Evolutionary conservation across 129 eudicot species (phyloP).

Genomic region (Tanacetum coccineum): DNA sequence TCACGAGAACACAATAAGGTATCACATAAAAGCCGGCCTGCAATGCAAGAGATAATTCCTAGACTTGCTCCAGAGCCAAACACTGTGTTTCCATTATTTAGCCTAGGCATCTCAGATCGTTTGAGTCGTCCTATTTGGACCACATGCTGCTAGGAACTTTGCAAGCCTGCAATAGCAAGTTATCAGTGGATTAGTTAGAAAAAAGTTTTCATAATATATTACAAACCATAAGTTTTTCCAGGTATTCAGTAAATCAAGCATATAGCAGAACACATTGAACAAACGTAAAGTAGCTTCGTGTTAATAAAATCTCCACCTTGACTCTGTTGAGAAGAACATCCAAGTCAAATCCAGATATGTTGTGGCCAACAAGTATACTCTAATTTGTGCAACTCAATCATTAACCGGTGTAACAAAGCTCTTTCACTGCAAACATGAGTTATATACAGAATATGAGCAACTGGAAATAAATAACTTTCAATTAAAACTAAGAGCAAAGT

Average conservation of each 20-base stretch:
- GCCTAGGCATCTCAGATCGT: too few relatives aligned
- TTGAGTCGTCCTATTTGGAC: too few relatives aligned
- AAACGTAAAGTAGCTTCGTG: background rate
- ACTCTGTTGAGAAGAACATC: slow-evolving; percentile 96
- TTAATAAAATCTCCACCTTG: slow-evolving; percentile 43
- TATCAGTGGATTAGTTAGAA: too few relatives aligned
- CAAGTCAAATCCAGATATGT: too few relatives aligned
- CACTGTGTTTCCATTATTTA: too few relatives aligned
- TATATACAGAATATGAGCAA: slow-evolving; percentile 16
- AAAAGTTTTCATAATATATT: too few relatives aligned
- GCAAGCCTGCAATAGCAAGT: too few relatives aligned
- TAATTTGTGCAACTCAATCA: slow-evolving; percentile 84
- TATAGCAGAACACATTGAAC: background rate
- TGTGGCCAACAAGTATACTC: slow-evolving; percentile 98
- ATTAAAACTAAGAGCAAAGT: background rate
- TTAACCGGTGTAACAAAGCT: slow-evolving; percentile 77
- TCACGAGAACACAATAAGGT: slow-evolving; percentile 89
- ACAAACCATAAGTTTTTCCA: background rate
- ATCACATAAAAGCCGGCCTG: slow-evolving; percentile 96
- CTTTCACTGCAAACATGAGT: slow-evolving; percentile 67
- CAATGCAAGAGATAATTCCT: slow-evolving; percentile 91
- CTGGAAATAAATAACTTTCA: background rate
- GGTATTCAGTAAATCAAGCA: background rate
- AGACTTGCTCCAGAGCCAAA: slow-evolving; percentile 30
- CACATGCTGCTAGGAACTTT: too few relatives aligned